Evolutionary conservation across 108 stramenopile genomes (phyloP).

Genomic region (Pseudonitzschia multiseries): DNA sequence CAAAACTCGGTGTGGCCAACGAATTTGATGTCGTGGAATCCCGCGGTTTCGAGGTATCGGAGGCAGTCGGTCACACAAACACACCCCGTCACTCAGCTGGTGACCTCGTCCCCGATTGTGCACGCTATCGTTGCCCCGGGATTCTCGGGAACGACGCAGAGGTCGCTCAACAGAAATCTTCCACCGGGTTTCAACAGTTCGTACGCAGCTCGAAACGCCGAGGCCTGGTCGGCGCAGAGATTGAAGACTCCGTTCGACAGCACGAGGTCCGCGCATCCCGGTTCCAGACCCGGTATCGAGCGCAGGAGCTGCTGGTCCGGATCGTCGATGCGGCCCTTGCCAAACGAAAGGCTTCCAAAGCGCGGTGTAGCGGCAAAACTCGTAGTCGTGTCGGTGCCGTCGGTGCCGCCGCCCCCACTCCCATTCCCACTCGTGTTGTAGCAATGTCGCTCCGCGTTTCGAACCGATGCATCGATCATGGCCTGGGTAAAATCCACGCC

Average conservation of each 20-base stretch:
- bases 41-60: not conserved
- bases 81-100: conserved; percentile 11
- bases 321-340: conserved; percentile 43
- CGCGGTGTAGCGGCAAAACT: too few relatives aligned
- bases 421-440: too few relatives aligned
- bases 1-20: not conserved
- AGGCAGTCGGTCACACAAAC: not conserved
- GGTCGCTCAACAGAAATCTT: conserved; percentile 9
- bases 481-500: conserved; percentile 83
- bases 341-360: not conserved
- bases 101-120: not conserved
- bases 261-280: conserved; percentile 53
- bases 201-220: conserved; percentile 37
- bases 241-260: conserved; percentile 85
- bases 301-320: conserved; percentile 67
- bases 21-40: not conserved
- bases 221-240: conserved; percentile 63
- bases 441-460: conserved; percentile 32
- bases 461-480: conserved; percentile 47
- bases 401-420: not conserved
- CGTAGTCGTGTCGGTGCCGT: too few relatives aligned
- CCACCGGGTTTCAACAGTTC: conserved; percentile 19
- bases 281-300: not conserved
- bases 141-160: not conserved
- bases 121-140: not conserved